Base-by-base conservation (phyloP, 495 filamentous ascomycete genomes). In the Entonaema liquescens region DNA sequence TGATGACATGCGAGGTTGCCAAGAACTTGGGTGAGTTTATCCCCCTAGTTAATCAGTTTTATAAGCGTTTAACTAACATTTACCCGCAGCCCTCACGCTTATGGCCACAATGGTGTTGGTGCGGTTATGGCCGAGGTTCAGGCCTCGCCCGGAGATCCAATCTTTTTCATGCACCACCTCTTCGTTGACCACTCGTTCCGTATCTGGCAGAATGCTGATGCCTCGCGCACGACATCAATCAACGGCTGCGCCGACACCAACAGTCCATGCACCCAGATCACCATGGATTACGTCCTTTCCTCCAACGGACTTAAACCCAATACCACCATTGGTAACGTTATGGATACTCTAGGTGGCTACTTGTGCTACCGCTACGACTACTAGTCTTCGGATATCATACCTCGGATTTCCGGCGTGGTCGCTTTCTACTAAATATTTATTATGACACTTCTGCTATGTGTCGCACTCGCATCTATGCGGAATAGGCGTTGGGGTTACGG, bases 331-430 rank as follows among this genome's bases (percentile, higher is more conserved):
- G 65, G 71, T 7, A 62, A 78, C 6, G 76, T 79, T 28, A 80
- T 83, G 78, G 67, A 81, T 65, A 79, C 79, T 13, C 58, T 76
- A 8, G 75, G 69, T 28, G 80, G 76, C 19, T 73, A 67, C 28
- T 47, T 81, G 23, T 82, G 81, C 74, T 83, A 83, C 69, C 74
- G 78, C 12, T 80, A 83, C 66, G 78, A 82, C 56, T 76, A 77
- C 68, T 77, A 82, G 56, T 15, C 21, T n/a, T 26, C 17, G 13
- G 31, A 63, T 12, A n/a, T 12, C 31, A 42, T 21, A 42, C 12
- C 36, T 40, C 42, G 3, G 17, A 19, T 42, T 25, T 25, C n/a
- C 12, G 40, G 21, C 26, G 21, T 25, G 50, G 36, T 64, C 35
- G 25, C n/a, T 59, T 55, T 36, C 23, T 19, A 58, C 21, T 3